A percentile compares a stretch with the other conserved stretches of the same genome.
Conservation (phyloP, 345 rosid species). For the Eucalyptus cloeziana region DNA sequence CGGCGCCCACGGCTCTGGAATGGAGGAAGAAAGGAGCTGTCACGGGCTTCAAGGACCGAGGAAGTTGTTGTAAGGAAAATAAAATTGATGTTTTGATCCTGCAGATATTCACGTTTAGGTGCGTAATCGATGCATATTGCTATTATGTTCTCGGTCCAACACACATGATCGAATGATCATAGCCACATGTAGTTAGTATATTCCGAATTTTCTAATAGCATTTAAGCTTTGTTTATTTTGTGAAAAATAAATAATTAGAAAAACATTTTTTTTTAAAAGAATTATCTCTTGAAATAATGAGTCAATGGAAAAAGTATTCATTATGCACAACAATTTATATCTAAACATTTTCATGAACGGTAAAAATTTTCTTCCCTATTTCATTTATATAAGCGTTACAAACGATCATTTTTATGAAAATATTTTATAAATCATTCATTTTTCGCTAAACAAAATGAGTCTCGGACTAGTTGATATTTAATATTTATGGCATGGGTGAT, state of each 20-base stretch:
- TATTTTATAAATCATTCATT: too few species aligned
- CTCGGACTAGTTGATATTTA: too few species aligned
- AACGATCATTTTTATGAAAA: rapidly evolving
- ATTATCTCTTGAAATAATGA: too few species aligned
- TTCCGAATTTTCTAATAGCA: too few species aligned
- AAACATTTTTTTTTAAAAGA: rapidly evolving
- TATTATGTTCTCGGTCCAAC: not conserved
- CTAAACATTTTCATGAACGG: rapidly evolving
- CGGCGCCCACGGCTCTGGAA: not conserved
- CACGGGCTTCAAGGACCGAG: constrained; percentile 15
- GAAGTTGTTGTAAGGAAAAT: not conserved
- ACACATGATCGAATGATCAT: too few species aligned
- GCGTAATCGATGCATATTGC: not conserved
- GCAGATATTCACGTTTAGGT: rapidly evolving
- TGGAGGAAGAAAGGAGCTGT: constrained; percentile 28
- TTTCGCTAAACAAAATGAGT: too few species aligned
- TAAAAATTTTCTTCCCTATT: rapidly evolving
- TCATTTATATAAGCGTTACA: rapidly evolving
- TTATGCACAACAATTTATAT: too few species aligned
- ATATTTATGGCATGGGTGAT: too few species aligned
- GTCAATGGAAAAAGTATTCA: too few species aligned
- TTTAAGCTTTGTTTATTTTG: rapidly evolving
- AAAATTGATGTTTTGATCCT: too few species aligned
- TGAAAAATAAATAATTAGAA: rapidly evolving
- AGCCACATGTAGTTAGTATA: too few species aligned